These are phyloP conservation scores for Stachybotrys echinatus DNA, from an alignment of 2,329 filamentous ascomycete species.

Conservation along the genomic window DNA sequence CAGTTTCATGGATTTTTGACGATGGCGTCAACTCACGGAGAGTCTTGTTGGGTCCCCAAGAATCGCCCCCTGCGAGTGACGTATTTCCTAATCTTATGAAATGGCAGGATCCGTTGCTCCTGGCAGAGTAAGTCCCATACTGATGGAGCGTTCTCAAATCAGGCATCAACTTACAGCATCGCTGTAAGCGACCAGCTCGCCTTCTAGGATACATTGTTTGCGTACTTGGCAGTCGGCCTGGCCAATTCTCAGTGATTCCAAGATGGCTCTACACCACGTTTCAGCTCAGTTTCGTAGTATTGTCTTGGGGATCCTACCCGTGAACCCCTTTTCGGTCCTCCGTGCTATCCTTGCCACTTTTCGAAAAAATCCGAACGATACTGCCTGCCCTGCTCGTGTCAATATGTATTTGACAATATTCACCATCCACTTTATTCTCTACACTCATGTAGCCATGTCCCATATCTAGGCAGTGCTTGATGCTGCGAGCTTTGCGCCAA, in stretches of 20 bases:
- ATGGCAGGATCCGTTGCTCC: conserved; percentile 62
- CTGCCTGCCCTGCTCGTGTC: conserved; percentile 51
- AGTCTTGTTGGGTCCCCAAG: conserved; percentile 64
- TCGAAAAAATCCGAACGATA: conserved; percentile 79
- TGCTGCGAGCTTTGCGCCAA: conserved; percentile 63
- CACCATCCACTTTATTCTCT: conserved; percentile 80
- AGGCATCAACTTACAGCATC: conserved; percentile 39
- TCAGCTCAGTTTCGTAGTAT: not conserved
- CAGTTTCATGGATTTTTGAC: conserved; percentile 4
- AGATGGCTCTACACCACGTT: conserved; percentile 43
- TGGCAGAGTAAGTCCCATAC: conserved; percentile 14
- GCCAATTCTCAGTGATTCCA: conserved; percentile 59
- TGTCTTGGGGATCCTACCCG: conserved; percentile 26
- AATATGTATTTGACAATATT: conserved; percentile 86
- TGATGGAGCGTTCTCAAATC: not conserved
- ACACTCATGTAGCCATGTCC: conserved; percentile 59
- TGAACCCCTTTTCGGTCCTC: conserved; percentile 60
- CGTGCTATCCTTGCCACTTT: conserved; percentile 87
- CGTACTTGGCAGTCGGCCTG: conserved; percentile 52
- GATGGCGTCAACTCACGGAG: conserved; percentile 42
- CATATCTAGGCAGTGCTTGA: conserved; percentile 70
- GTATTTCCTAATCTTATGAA: conserved; percentile 79
- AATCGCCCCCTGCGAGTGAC: conserved; percentile 67
- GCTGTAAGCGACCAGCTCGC: conserved; percentile 76
- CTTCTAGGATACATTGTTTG: conserved; percentile 70